Percentiles rank a stretch among this genome's conserved stretches.
Evolutionary conservation across 306 rosid species (phyloP).

Genomic region (Pterocarpus macrocarpus): DNA sequence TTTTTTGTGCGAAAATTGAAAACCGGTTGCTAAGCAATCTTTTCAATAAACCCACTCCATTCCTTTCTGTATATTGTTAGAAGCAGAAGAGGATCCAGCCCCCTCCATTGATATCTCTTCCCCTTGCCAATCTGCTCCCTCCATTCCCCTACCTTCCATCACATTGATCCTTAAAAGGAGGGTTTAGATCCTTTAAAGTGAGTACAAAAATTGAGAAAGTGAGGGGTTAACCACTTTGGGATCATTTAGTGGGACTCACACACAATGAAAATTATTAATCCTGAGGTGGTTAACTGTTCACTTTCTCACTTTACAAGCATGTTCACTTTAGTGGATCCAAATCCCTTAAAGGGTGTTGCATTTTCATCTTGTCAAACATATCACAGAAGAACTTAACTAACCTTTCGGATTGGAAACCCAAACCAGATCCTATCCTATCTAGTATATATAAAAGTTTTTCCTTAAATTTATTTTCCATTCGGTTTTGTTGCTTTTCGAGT

Average conservation of each 20-base stretch:
- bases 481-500: conserved; percentile 21
- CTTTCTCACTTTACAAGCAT: too few relatives aligned
- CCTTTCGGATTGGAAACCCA: conserved; percentile 18
- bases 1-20: background rate
- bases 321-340: too few relatives aligned
- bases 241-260: too few relatives aligned
- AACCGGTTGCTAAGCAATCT: conserved; percentile 4
- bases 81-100: background rate
- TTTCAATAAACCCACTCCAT: background rate
- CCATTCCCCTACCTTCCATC: background rate
- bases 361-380: conserved; percentile 15
- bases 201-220: too few relatives aligned
- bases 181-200: too few relatives aligned
- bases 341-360: background rate
- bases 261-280: too few relatives aligned
- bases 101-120: background rate
- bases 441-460: background rate
- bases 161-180: background rate
- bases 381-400: background rate
- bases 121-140: background rate
- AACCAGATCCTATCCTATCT: background rate
- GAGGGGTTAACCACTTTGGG: too few relatives aligned
- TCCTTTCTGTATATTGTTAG: background rate
- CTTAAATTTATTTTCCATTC: background rate
- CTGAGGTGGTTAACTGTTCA: too few relatives aligned